Percentiles rank a stretch among this genome's conserved stretches.
Conservation (phyloP, 352 stramenopile genomes). For the Phytophthora melonis region DNA sequence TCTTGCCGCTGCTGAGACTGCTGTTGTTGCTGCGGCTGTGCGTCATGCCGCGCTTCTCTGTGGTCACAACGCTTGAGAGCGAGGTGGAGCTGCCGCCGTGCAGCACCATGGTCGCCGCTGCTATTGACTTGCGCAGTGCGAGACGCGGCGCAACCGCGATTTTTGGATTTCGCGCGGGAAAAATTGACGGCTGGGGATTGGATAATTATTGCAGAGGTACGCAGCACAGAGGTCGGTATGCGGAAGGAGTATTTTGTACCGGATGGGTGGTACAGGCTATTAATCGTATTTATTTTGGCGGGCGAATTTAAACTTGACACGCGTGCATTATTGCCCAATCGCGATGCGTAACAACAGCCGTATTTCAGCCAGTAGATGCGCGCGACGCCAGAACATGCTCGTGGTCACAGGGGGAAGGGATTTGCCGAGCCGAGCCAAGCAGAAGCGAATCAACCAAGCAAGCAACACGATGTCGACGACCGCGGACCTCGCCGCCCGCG, state of each 20-base stretch:
- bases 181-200: constrained; percentile 4
- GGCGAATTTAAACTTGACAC: constrained; percentile 26
- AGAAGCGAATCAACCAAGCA: constrained; percentile 30
- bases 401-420: constrained; percentile 24
- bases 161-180: constrained; percentile 24
- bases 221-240: constrained; percentile 10
- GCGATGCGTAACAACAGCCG: not conserved
- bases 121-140: constrained; percentile 20
- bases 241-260: not conserved
- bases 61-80: constrained; percentile 29
- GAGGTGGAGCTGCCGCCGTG: constrained; percentile 40
- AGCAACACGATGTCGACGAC: constrained; percentile 33
- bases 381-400: constrained; percentile 20
- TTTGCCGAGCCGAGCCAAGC: constrained; percentile 5
- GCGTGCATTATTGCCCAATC: constrained; percentile 11
- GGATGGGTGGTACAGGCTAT: not conserved
- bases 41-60: no score
- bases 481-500: constrained; percentile 46
- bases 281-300: constrained; percentile 5
- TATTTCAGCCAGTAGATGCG: constrained; percentile 28
- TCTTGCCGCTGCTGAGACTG: constrained; percentile 29
- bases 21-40: constrained; percentile 32
- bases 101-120: constrained; percentile 28
- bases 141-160: constrained; percentile 17
- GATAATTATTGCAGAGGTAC: not conserved